Evolutionary conservation across 345 rosid species (phyloP).

Genomic region (Eucalyptus guilfoylei): DNA sequence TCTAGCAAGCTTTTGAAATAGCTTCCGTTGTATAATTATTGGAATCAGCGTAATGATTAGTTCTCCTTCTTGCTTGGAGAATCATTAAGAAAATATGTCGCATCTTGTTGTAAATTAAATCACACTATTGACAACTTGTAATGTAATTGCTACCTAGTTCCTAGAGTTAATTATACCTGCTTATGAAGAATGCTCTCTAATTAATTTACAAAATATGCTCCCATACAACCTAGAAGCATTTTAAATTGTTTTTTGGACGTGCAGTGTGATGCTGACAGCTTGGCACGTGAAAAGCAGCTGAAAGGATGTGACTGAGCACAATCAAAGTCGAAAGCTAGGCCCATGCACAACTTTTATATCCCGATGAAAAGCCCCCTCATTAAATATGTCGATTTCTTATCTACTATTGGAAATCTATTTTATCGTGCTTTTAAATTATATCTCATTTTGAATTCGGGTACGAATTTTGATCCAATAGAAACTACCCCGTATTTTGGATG

Average conservation of each 20-base stretch:
- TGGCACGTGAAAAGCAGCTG: not conserved
- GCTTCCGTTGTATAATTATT: not conserved
- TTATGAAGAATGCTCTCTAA: not conserved
- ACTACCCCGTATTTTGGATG: not conserved
- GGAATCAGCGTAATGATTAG: not conserved
- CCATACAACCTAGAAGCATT: not conserved
- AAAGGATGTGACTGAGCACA: not conserved
- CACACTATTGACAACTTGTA: not conserved
- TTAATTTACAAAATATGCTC: not conserved
- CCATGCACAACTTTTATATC: not conserved
- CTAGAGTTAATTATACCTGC: not conserved
- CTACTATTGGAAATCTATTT: not conserved
- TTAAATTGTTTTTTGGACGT: not conserved
- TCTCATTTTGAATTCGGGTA: not conserved
- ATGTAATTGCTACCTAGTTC: not conserved
- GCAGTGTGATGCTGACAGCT: not conserved
- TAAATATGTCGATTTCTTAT: not conserved
- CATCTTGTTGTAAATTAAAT: not conserved
- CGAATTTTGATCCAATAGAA: not conserved
- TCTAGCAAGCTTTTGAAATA: not conserved
- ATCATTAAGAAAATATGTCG: not conserved
- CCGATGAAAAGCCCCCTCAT: not conserved
- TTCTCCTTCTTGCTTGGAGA: not conserved
- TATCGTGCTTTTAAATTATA: not conserved
- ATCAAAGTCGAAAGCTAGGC: not conserved